These are phyloP conservation scores for Trypanosoma theileri DNA, from an alignment of 208 protist genomes.

Conservation along the genomic window DNA sequence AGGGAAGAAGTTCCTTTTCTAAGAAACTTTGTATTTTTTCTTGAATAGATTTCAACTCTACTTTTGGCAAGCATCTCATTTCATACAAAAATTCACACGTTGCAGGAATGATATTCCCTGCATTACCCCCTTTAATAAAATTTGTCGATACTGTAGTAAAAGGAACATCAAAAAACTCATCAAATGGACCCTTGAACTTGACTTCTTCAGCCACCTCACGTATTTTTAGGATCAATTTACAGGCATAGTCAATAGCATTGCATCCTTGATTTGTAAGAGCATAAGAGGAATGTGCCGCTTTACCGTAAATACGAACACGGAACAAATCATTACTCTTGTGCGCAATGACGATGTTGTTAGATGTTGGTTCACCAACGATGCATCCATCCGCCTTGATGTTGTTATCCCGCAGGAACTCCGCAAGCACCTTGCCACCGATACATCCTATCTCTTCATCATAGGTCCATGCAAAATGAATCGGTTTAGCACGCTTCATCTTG, in stretches of 20 bases:
- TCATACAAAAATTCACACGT: slow-evolving; percentile 51
- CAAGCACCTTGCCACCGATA: slow-evolving; percentile 41
- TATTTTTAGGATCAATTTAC: slow-evolving; percentile 50
- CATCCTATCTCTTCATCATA: slow-evolving; percentile 55
- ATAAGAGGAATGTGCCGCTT: slow-evolving; percentile 40
- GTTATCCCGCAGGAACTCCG: slow-evolving; percentile 30
- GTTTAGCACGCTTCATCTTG: slow-evolving; percentile 39
- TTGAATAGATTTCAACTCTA: slow-evolving; percentile 37
- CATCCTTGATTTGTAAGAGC: slow-evolving; percentile 42
- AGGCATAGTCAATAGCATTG: slow-evolving; percentile 58
- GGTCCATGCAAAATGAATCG: slow-evolving; percentile 53
- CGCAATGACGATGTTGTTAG: slow-evolving; percentile 48
- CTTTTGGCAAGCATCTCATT: slow-evolving; percentile 38
- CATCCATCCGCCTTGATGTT: slow-evolving; percentile 46
- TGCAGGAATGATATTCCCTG: slow-evolving; percentile 49
- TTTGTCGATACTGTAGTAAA: slow-evolving; percentile 49
- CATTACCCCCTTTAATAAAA: slow-evolving; percentile 51
- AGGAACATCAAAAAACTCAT: slow-evolving; percentile 29
- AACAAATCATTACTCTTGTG: slow-evolving; percentile 49
- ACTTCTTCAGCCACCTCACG: slow-evolving; percentile 46
- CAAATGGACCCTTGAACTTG: slow-evolving; percentile 5
- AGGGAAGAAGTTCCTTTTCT: slow-evolving; percentile 35
- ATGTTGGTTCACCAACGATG: slow-evolving; percentile 58
- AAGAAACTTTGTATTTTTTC: slow-evolving; percentile 34
- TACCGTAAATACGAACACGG: slow-evolving; percentile 34